phyloP scores from a whole-genome alignment of 495 filamentous ascomycete genomes.

The Aspergillus avenaceus region DNA sequence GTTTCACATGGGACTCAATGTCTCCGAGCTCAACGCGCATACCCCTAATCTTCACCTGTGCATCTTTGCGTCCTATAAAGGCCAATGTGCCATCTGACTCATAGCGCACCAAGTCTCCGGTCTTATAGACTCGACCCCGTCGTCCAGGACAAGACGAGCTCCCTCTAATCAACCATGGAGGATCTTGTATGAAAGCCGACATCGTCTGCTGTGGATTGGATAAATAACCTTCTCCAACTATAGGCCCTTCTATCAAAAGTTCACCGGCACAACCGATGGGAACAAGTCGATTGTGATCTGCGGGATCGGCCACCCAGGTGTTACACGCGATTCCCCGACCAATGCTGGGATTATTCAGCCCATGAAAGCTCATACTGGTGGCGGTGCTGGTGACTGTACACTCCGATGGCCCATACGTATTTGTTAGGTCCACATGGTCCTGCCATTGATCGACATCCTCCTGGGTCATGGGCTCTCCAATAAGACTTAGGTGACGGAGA shows the following conservation, averaged over 20 bases:
- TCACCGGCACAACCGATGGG: not conserved
- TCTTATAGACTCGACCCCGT: not conserved
- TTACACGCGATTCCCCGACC: not conserved
- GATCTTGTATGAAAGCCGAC: not conserved
- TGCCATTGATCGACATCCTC: not conserved
- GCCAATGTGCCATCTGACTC: not conserved
- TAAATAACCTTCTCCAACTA: not conserved
- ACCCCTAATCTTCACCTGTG: not conserved
- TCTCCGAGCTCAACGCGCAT: not conserved
- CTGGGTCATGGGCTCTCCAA: not conserved
- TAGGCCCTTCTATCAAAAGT: not conserved
- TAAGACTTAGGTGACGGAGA: not conserved
- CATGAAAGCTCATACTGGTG: not conserved
- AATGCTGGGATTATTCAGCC: not conserved
- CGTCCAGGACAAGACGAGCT: too few relatives aligned
- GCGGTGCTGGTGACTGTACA: not conserved
- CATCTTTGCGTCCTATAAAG: not conserved
- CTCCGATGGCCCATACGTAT: not conserved
- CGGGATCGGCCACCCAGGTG: not conserved
- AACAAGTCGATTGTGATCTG: not conserved
- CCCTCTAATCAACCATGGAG: not conserved
- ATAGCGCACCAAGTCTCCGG: not conserved
- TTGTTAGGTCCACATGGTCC: not conserved
- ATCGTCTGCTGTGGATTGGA: not conserved
- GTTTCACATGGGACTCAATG: not conserved